phyloP scores from a whole-genome alignment of 257 asterid genomes.

The Scutellaria minor region DNA sequence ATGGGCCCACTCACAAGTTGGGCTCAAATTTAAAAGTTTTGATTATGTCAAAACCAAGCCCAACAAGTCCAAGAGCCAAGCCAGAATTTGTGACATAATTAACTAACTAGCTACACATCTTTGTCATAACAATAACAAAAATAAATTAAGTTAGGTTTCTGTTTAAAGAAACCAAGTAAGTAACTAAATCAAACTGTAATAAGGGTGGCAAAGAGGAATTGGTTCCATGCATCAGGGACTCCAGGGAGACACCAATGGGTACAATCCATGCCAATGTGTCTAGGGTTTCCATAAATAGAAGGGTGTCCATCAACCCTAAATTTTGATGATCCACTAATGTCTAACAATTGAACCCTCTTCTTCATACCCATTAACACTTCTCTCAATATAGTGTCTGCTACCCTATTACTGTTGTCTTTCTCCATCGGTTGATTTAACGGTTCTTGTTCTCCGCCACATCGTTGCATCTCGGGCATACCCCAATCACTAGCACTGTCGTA shows the following conservation, averaged over 20 bases:
- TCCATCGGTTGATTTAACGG: slow-evolving; percentile 7
- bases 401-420: neutral
- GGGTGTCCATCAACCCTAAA: slow-evolving; percentile 56
- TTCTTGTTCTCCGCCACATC: slow-evolving; percentile 24
- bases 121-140: too few relatives aligned
- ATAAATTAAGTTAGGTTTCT: too few relatives aligned
- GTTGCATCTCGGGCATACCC: slow-evolving; percentile 28
- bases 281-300: slow-evolving; percentile 41
- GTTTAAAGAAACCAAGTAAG: neutral
- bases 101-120: too few relatives aligned
- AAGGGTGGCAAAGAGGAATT: slow-evolving; percentile 35
- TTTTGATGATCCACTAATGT: slow-evolving; percentile 42
- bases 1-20: too few relatives aligned
- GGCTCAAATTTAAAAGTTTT: too few relatives aligned
- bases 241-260: slow-evolving; percentile 61
- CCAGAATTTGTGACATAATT: too few relatives aligned
- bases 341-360: slow-evolving; percentile 39
- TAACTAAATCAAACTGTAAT: neutral
- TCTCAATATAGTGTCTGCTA: slow-evolving; percentile 39
- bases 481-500: slow-evolving; percentile 15
- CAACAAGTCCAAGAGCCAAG: too few relatives aligned
- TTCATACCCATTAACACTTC: slow-evolving; percentile 28
- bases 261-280: slow-evolving; percentile 43
- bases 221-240: slow-evolving; percentile 56
- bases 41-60: too few relatives aligned